Base-by-base conservation (phyloP, 129 eudicot species). In the Artemisia argyi region DNA sequence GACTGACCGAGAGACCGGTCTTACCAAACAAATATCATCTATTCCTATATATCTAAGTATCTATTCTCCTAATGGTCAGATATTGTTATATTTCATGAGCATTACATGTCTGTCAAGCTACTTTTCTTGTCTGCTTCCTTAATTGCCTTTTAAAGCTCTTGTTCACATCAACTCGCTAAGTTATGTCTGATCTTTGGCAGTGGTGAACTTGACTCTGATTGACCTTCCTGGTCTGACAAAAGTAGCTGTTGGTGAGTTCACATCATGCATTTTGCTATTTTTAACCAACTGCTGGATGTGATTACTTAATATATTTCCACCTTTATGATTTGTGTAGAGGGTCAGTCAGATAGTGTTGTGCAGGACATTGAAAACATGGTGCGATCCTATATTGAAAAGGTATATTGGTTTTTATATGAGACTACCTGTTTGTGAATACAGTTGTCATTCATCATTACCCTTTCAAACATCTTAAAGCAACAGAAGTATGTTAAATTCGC, bases 191-290 rank as follows among this genome's bases (percentile, higher is more conserved):
- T 74, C 60, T 79, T 63, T 80, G 57, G 78, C 88, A 94, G 98
- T 94, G 77, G 98, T 94, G 73, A 94, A 94, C 79, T 80, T 94
- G 91, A 94, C 98, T 28, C 82, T 94, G 80, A 83, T 94, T 60
- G 98, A 94, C 79, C 98, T 94, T 81, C 98, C 98, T 67, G 98
- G 98, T 10, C 91, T 94, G 47, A 94, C 98, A 72, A 94, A 94
- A 78, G 96, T 94, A 24, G 98, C 98, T 74, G 88, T 94, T 73
- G 98, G 98, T 94, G 55, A 94, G 98, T 75, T 68, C 20, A 20
- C 48, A 18, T 61, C 55, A 53, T 54, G 32, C n/a, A 51, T 66
- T 69, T 61, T 65, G 18, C 52, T 68, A 69, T 35, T 71, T 52
- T 54, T 28, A 22, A 35, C 48, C 16, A 16, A n/a, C 11, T 11